These are phyloP conservation scores for Acacia melanoxylon DNA, from an alignment of 306 rosid genomes.

Conservation along the genomic window DNA sequence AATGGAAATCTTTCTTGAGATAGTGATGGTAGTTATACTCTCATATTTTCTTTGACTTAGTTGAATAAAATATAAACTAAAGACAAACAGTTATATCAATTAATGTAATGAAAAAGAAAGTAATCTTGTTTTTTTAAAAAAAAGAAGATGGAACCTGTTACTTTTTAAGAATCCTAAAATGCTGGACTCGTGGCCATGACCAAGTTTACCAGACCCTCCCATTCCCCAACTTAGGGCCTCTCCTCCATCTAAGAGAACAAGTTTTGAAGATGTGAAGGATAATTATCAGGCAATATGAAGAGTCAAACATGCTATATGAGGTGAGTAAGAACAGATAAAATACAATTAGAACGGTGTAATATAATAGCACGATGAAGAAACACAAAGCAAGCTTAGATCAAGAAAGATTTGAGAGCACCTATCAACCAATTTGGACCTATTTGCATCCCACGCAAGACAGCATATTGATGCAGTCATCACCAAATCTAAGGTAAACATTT, in stretches of 20 bases:
- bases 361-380: slow-evolving; percentile 13
- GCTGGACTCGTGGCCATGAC: slow-evolving; percentile 77
- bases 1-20: not conserved
- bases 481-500: not conserved
- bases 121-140: not conserved
- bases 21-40: not conserved
- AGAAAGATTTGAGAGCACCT: not conserved
- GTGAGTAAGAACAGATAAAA: not conserved
- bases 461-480: not conserved
- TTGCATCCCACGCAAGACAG: not conserved
- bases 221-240: slow-evolving; percentile 90
- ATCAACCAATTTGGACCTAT: not conserved
- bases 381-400: not conserved
- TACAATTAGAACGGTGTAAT: slow-evolving; percentile 9
- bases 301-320: slow-evolving; percentile 5
- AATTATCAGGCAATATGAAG: not conserved
- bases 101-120: not conserved
- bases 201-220: slow-evolving; percentile 92
- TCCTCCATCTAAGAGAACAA: slow-evolving; percentile 63
- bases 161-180: slow-evolving; percentile 70
- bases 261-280: slow-evolving; percentile 14
- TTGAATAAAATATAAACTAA: slow-evolving; percentile 7
- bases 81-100: not conserved
- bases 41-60: not conserved
- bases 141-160: slow-evolving; percentile 47